Percentiles rank a stretch among this genome's conserved stretches.
Conservation (phyloP, 768 basidiomycete genomes). For the Chlorophyllum brunneum region DNA sequence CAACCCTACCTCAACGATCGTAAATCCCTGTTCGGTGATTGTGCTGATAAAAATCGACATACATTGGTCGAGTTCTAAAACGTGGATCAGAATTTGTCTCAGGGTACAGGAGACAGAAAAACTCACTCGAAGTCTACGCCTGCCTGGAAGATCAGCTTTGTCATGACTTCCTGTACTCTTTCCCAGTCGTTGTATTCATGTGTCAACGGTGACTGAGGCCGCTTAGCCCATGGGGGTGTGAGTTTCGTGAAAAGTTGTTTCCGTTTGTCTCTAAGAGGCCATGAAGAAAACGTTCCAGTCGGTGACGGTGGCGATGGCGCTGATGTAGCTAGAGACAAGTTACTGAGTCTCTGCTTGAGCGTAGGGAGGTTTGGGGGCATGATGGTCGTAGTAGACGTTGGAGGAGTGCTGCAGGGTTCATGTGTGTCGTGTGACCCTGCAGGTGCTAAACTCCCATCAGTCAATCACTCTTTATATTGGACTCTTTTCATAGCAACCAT, state of each 20-base stretch:
- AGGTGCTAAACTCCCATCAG: conserved; percentile 2
- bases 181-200: conserved; percentile 48
- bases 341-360: conserved; percentile 65
- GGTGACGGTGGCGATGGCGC: conserved; percentile 37
- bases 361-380: conserved; percentile 30
- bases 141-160: conserved; percentile 79
- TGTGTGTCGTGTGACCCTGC: conserved; percentile 5
- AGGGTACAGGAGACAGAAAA: neutral
- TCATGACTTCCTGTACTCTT: conserved; percentile 62
- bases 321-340: conserved; percentile 52
- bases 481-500: neutral
- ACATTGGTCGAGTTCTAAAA: conserved; percentile 82
- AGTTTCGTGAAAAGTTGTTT: conserved; percentile 31
- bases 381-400: neutral
- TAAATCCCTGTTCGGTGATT: conserved; percentile 13
- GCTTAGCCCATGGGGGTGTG: conserved; percentile 49
- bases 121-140: conserved; percentile 88
- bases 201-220: conserved; percentile 21
- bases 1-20: conserved; percentile 50
- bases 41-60: conserved; percentile 26
- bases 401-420: neutral
- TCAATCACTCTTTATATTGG: neutral
- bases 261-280: conserved; percentile 15
- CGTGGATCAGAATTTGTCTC: conserved; percentile 6
- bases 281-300: conserved; percentile 7